Evolutionary conservation across 306 rosid genomes (phyloP).

Genomic region (Prunus mira): DNA sequence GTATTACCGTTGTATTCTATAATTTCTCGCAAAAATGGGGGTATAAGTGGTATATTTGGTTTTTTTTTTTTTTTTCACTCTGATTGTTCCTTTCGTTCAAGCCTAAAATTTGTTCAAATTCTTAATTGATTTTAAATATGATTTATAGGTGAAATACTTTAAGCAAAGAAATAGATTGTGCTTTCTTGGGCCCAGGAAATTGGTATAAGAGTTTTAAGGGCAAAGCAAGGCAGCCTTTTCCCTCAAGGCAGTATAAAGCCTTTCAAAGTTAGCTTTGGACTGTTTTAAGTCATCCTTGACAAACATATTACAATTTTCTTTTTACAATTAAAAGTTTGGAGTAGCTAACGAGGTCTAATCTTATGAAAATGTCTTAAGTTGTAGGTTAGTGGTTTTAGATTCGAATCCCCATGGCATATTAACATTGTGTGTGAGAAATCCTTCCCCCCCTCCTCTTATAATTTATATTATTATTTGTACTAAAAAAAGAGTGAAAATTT

Average conservation of each 20-base stretch:
- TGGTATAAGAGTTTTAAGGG: background rate
- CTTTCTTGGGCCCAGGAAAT: constrained; percentile 27
- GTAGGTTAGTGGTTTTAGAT: rapidly evolving
- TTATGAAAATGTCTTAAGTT: too few relatives aligned
- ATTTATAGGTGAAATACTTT: background rate
- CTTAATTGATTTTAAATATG: background rate
- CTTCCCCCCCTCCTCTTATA: too few relatives aligned
- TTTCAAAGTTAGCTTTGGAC: background rate
- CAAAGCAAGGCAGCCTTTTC: constrained; percentile 40
- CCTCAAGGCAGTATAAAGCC: constrained; percentile 15
- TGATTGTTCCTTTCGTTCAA: too few relatives aligned
- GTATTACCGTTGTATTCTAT: too few relatives aligned
- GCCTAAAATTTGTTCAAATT: background rate
- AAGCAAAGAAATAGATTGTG: constrained; percentile 43
- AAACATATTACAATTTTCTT: background rate
- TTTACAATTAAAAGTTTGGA: background rate
- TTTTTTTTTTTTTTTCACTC: background rate
- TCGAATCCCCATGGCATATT: too few relatives aligned
- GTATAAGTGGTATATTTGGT: background rate
- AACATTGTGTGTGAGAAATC: too few relatives aligned
- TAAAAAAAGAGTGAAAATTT: too few relatives aligned
- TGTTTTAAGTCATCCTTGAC: background rate
- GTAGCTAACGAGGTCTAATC: rapidly evolving
- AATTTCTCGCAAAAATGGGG: too few relatives aligned
- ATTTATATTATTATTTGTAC: too few relatives aligned